Conservation (phyloP, 1,284 basidiomycete species). For the Malassezia nana region DNA sequence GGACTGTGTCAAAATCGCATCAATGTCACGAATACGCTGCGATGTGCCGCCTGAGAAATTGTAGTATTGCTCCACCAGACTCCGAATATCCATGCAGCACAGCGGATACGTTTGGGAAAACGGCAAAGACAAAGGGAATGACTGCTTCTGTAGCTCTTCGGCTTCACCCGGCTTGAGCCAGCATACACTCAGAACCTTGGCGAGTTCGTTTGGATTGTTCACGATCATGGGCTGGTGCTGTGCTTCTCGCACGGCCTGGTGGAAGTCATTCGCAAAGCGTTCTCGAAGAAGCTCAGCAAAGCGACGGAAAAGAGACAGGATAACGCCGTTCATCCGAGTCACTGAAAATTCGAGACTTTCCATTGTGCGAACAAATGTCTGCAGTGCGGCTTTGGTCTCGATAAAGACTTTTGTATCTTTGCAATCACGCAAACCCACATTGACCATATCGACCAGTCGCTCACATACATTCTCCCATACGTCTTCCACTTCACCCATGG, state of each 20-base stretch:
- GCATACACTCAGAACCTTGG: slow-evolving; percentile 68
- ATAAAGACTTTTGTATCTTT: slow-evolving; percentile 74
- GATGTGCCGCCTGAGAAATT: slow-evolving; percentile 88
- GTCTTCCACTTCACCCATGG: slow-evolving; percentile 81
- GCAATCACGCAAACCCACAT: slow-evolving; percentile 63
- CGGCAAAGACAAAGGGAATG: slow-evolving; percentile 68
- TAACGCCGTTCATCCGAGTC: slow-evolving; percentile 68
- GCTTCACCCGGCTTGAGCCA: slow-evolving; percentile 60
- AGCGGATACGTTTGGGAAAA: slow-evolving; percentile 93
- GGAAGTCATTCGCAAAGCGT: slow-evolving; percentile 63
- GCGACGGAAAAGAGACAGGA: slow-evolving; percentile 78
- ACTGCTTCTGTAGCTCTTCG: slow-evolving; percentile 38
- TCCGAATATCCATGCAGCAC: slow-evolving; percentile 89
- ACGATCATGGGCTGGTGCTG: slow-evolving; percentile 86
- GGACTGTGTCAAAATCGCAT: slow-evolving; percentile 82
- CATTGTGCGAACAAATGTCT: slow-evolving; percentile 82
- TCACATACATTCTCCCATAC: slow-evolving; percentile 84
- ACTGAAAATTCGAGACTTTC: slow-evolving; percentile 68
- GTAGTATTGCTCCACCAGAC: slow-evolving; percentile 91
- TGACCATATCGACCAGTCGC: slow-evolving; percentile 67
- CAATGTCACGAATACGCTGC: slow-evolving; percentile 81
- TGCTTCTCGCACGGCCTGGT: slow-evolving; percentile 61
- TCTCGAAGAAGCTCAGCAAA: slow-evolving; percentile 73
- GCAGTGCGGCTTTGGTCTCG: slow-evolving; percentile 69
- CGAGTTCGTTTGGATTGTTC: slow-evolving; percentile 62